Evolutionary conservation across 179 eudicot species (phyloP).

Genomic region (Carnegiea gigantea): DNA sequence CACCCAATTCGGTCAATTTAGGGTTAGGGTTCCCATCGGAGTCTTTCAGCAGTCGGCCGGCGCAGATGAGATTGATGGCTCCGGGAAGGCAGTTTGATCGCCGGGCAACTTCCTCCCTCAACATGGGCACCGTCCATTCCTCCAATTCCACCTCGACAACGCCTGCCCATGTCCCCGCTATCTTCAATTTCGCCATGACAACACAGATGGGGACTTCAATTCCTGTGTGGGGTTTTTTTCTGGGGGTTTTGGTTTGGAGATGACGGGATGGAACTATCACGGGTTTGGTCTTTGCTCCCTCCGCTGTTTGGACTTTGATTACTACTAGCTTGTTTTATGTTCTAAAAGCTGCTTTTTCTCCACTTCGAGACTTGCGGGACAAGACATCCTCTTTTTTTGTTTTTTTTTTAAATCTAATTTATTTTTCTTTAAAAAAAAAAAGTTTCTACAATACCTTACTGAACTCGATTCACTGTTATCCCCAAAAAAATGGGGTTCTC

Average conservation of each 20-base stretch:
- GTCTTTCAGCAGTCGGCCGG: constrained; percentile 64
- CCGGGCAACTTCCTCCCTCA: constrained; percentile 54
- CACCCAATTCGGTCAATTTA: constrained; percentile 52
- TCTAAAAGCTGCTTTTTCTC: too few species aligned
- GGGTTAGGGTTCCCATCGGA: constrained; percentile 35
- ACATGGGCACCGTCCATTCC: constrained; percentile 63
- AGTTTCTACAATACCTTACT: too few species aligned
- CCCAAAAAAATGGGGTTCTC: too few species aligned
- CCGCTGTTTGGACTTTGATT: too few species aligned
- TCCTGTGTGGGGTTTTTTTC: neutral
- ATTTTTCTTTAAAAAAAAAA: too few species aligned
- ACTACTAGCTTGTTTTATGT: too few species aligned
- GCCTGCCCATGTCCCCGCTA: constrained; percentile 84
- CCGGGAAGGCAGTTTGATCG: constrained; percentile 41
- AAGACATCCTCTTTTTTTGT: too few species aligned
- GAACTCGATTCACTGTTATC: too few species aligned
- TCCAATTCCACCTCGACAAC: constrained; percentile 58
- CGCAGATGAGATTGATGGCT: constrained; percentile 60
- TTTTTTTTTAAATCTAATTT: too few species aligned
- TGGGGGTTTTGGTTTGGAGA: neutral
- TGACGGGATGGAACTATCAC: too few species aligned
- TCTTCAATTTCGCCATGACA: constrained; percentile 55
- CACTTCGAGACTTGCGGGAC: too few species aligned
- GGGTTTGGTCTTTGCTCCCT: too few species aligned
- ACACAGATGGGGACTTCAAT: neutral